Percentiles rank a stretch among this genome's conserved stretches.
Conservation (phyloP, 75 land plant species). For the Larix kaempferi region DNA sequence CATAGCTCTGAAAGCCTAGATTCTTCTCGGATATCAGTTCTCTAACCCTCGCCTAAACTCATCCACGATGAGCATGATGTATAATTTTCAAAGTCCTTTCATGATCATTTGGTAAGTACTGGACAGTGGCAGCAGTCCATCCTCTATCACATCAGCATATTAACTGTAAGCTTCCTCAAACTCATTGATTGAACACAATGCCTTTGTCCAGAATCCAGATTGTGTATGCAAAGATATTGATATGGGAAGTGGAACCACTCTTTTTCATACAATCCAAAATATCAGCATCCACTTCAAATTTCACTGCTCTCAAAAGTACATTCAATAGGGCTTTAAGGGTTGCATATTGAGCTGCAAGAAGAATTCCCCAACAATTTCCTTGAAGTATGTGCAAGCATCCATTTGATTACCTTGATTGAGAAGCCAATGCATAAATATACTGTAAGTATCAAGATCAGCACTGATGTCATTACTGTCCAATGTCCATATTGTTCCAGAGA, state of each 20-base stretch:
- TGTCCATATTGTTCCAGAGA: constrained; percentile 52
- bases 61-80: constrained; percentile 47
- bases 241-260: constrained; percentile 30
- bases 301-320: constrained; percentile 39
- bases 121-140: constrained; percentile 58
- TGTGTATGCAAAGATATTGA: constrained; percentile 65
- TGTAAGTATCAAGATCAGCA: constrained; percentile 47
- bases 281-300: constrained; percentile 60
- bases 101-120: constrained; percentile 70
- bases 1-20: constrained; percentile 58
- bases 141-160: constrained; percentile 66
- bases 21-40: constrained; percentile 58
- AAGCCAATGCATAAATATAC: constrained; percentile 51
- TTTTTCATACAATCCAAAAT: constrained; percentile 45
- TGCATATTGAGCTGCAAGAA: constrained; percentile 55
- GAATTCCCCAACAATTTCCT: constrained; percentile 64
- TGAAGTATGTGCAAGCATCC: constrained; percentile 60
- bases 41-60: constrained; percentile 70
- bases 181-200: constrained; percentile 51
- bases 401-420: constrained; percentile 24
- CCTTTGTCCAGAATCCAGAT: constrained; percentile 78
- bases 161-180: constrained; percentile 62
- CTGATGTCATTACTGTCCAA: constrained; percentile 22
- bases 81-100: constrained; percentile 57
- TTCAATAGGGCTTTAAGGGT: constrained; percentile 52